Base-by-base conservation (phyloP, 306 rosid genomes). In the Crotalaria pallida region DNA sequence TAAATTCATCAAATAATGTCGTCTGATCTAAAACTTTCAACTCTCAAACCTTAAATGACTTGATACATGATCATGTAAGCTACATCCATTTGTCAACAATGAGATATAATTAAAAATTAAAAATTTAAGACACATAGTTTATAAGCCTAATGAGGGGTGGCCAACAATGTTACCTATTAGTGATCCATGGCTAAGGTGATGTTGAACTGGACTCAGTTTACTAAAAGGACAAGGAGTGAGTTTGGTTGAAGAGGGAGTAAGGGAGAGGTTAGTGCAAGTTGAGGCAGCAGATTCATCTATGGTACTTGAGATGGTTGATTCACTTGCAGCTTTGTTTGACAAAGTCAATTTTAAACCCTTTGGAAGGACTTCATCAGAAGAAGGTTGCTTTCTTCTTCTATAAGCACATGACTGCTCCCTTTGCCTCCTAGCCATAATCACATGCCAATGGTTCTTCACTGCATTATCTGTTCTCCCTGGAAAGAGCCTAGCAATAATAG, bases 401-500 rank as follows among this genome's bases (percentile, higher is more conserved):
- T 64, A 83, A 57, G 68, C 76, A 40, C 74, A 69, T 52, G 88
- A 83, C 8, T 86, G 79, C 45, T 92, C 95, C 68, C 96, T 82
- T 26, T 83, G 86, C 65, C 81, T 92, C 50, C 96, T 80, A 7
- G 98, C 95, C 96, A 89, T 92, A 53, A 92, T 85, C 33, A 92
- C 96, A 53, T 92, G 98, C 96, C 96, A 92, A 57, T 92, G 98
- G 63, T 92, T 92, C 91, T 92, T 92, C 50, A 92, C 98, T 57
- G 96, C 90, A 75, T 92, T 92, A 73, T 92, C 98, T 16, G 98
- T 92, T 55, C 98, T 86, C 1, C 98, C 96, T 11, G 98, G 98
- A 55, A 92, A 92, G 5, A 92, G 86, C 52, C 88, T 87, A 0
- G 98, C 83, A 41, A 92, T 89, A 86, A 86, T 83, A 2, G 98